Evolutionary conservation across 768 basidiomycete species (phyloP), one percentile per base, ranked within the genome.

Genomic region (Clitopilus hobsonii): DNA sequence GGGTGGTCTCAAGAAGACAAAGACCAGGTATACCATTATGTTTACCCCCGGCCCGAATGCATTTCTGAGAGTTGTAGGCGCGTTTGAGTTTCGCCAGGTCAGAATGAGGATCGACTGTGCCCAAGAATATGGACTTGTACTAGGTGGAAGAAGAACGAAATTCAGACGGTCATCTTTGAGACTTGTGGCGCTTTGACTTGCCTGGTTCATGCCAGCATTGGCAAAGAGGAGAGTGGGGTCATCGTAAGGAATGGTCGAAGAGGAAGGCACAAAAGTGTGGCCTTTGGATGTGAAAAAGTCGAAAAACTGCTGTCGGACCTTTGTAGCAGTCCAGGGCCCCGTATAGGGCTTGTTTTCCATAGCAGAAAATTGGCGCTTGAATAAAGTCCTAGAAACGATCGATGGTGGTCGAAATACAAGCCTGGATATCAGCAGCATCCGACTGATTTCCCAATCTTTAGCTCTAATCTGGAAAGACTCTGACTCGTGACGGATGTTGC

Each of bases 191-290:
- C 29, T 27, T 48, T 51, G 24, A 60, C 74, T 29, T 61, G 84
- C 90, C 80, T 94, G 92, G 67, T 94, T 94, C 92, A 94, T 96
- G 56, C 97, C 97, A 60, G 96, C 96, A 78, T 99, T 99, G 56
- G 94, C 94, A 64, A 99, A 99, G 54, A 98, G 84, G 30, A 99
- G 79, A 14, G 97, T 98, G 2, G 96, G 96, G 73, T 98, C 97
- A 56, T 98, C 97, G 69, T 91, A 98, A 1, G 97, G 97, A 60
- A 99, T 89, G 32, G 94, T 96, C 1, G 91, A 80, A 2, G 93
- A 95, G 26, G 91, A 94, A 6, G 89, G 88, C 52, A 94, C 90
- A 67, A 91, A 96, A 22, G 88, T 86, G 69, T 99, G 97, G 59
- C 82, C 79, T 61, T 83, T 84, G 45, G 77, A 74, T 54, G 78